Percentiles rank a stretch among this genome's conserved stretches.
These are phyloP conservation scores for Sarcodon aspratus DNA, from an alignment of 768 basidiomycete species.

Conservation along the genomic window DNA sequence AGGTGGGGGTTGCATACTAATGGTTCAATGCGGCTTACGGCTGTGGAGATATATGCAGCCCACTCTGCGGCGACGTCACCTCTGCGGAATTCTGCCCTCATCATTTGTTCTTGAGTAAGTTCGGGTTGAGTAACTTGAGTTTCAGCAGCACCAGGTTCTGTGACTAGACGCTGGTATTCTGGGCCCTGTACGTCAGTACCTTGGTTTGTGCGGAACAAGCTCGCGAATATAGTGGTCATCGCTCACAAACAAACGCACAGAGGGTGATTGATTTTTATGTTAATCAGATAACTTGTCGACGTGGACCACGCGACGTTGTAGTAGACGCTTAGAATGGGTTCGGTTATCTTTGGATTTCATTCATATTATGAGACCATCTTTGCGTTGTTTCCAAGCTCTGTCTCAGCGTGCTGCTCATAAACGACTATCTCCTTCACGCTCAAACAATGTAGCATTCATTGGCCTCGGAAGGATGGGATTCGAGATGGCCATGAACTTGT, in stretches of 20 bases:
- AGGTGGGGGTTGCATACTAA: background rate
- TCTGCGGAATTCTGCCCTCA: conserved; percentile 24
- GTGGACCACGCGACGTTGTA: no score
- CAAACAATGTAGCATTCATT: conserved; percentile 42
- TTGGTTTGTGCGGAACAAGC: no score
- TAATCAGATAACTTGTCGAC: no score
- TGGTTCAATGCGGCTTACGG: conserved; percentile 1
- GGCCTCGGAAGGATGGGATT: conserved; percentile 85
- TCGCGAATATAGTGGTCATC: no score
- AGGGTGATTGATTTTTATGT: no score
- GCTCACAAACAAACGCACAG: no score
- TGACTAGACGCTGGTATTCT: conserved; percentile 6
- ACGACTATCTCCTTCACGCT: background rate
- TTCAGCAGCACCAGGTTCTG: background rate
- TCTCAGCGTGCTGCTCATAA: no score
- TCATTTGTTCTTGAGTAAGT: conserved; percentile 4
- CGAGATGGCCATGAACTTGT: conserved; percentile 79
- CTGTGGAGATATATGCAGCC: conserved; percentile 14
- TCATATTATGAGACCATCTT: no score
- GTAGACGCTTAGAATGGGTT: no score
- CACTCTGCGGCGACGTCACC: conserved; percentile 25
- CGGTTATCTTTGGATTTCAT: no score
- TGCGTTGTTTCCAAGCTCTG: no score
- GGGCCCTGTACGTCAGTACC: background rate
- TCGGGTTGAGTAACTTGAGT: background rate